Base-by-base conservation (phyloP, 2,329 filamentous ascomycete species). In the Clonostachys chloroleuca region DNA sequence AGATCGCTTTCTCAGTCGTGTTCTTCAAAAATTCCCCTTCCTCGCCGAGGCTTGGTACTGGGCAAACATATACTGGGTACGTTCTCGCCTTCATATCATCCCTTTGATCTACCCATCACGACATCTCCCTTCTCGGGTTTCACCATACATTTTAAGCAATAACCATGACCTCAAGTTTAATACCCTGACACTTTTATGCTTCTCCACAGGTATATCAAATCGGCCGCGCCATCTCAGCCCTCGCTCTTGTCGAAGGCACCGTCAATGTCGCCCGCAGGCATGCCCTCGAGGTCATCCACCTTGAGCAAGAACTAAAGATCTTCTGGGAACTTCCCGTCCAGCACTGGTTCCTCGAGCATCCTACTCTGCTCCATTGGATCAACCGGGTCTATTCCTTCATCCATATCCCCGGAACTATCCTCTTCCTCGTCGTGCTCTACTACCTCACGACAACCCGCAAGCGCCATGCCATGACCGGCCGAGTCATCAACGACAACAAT, bases 321-420 rank as follows among this genome's bases (percentile, higher is more conserved):
- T 89, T 88, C 62, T 72, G 75, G 67, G 86, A 89, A 62, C 65
- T 80, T 5, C 68, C 68, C 12, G 73, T 89, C 42, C 86, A 89
- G 64, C 17, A 66, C 35, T 74, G 67, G 64, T 75, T 75, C 57
- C 60, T 70, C 49, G 62, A 66, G 17, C 74, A 75, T 45, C 75
- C 81, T 2, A 59, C 68, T 30, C 56, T 85, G 40, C 77, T 90
- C 70, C 78, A 73, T 54, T 87, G 78, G 78, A 86, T 83, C 55
- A 89, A 89, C 65, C 77, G 84, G 57, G 75, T 80, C 30, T 89
- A 89, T 66, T 88, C 84, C 6, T 89, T 88, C 65, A 87, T 90
- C 57, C 86, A 89, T 62, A 89, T 89, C 49, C 86, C 86, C 1
- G 86, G 84, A 13, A 89, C 85, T 6, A 89, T 89, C 53, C 73